Evolutionary conservation across 352 stramenopile genomes (phyloP).

Genomic region (Pythium utonaiense): DNA sequence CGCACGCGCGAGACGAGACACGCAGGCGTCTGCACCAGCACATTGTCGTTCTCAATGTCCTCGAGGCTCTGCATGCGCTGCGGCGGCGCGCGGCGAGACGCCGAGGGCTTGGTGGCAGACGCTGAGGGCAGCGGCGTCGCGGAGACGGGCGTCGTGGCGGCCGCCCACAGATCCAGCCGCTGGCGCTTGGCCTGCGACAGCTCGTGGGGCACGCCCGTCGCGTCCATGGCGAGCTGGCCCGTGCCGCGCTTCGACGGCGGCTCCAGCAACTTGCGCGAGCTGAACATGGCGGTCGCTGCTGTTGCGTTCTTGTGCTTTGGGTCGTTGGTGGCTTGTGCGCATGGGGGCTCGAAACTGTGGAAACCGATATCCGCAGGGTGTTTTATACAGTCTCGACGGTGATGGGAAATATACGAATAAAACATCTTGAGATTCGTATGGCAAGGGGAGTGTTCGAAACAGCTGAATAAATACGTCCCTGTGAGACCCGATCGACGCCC

Average conservation of each 20-base stretch:
- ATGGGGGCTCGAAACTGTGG: neutral
- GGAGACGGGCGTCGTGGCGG: conserved; percentile 8
- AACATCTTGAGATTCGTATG: neutral
- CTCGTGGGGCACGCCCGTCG: conserved; percentile 6
- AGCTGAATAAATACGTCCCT: conserved; percentile 33
- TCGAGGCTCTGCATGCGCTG: conserved; percentile 41
- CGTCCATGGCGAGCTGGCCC: conserved; percentile 32
- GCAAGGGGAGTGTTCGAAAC: conserved; percentile 21
- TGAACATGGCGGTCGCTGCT: conserved; percentile 47
- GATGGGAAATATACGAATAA: neutral
- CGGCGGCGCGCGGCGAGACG: conserved; percentile 17
- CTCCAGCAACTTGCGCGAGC: conserved; percentile 61
- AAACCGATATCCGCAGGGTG: neutral
- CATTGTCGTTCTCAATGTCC: conserved; percentile 14
- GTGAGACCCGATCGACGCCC: conserved; percentile 19
- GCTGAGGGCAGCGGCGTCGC: conserved; percentile 22
- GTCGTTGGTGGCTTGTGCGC: conserved; percentile 2
- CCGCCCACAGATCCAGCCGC: conserved; percentile 41
- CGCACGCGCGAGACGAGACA: conserved; percentile 49
- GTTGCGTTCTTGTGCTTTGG: neutral
- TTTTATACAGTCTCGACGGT: conserved; percentile 1
- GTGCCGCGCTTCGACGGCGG: conserved; percentile 57
- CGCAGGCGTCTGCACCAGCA: conserved; percentile 53
- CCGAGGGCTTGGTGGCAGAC: neutral
- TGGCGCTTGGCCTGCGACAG: conserved; percentile 47